These are phyloP conservation scores for Stagonosporopsis vannaccii DNA, from an alignment of 2,329 filamentous ascomycete species.

Conservation along the genomic window DNA sequence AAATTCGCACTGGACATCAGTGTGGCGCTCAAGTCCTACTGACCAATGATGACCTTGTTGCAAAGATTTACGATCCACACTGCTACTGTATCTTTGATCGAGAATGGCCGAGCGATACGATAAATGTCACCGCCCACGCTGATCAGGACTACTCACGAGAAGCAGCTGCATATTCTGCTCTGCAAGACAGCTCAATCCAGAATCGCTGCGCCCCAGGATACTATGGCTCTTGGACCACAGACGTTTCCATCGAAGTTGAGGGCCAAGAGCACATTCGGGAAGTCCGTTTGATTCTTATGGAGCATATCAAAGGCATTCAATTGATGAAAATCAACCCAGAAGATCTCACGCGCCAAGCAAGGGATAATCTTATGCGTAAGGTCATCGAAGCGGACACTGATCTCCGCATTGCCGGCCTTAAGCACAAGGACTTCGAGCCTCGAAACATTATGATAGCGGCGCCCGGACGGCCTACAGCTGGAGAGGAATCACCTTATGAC, in stretches of 20 bases:
- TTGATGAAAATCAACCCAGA: slow-evolving; percentile 7
- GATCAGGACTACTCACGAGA: not conserved
- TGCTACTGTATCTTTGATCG: slow-evolving; percentile 2
- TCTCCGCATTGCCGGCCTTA: slow-evolving; percentile 1
- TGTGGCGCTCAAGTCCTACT: slow-evolving; percentile 14
- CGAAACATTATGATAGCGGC: slow-evolving; percentile 7
- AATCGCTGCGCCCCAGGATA: not conserved
- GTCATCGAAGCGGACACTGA: slow-evolving; percentile 11
- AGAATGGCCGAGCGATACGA: not conserved
- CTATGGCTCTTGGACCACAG: not conserved
- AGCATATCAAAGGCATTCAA: not conserved
- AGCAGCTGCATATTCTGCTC: not conserved
- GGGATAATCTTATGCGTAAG: slow-evolving; percentile 17
- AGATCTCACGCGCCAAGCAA: not conserved
- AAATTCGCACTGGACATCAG: slow-evolving; percentile 2
- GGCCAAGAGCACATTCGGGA: not conserved
- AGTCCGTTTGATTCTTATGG: slow-evolving; percentile 13
- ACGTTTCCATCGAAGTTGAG: not conserved
- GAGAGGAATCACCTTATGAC: not conserved
- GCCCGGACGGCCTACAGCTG: not conserved
- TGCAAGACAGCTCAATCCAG: not conserved
- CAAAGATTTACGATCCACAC: slow-evolving; percentile 18
- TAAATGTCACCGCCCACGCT: not conserved
- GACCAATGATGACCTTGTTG: slow-evolving; percentile 6
- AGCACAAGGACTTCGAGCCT: slow-evolving; percentile 11